Conservation (phyloP, 495 filamentous ascomycete species). For the Tuber aestivum region DNA sequence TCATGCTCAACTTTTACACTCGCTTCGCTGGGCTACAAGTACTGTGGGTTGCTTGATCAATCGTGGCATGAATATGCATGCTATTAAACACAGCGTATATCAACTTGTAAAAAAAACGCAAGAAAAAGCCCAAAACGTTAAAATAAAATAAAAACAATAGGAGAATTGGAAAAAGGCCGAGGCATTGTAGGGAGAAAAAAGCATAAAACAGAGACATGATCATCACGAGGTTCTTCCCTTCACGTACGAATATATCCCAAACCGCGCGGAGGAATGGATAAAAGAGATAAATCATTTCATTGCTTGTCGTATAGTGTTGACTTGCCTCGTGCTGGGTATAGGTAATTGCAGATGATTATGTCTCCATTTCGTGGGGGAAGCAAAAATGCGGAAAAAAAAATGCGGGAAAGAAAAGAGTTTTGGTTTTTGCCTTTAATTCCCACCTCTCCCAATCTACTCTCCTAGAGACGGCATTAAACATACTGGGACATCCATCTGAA, state of each 20-base stretch:
- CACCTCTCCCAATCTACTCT: not conserved
- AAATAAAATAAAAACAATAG: constrained; percentile 27
- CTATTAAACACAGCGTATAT: constrained; percentile 28
- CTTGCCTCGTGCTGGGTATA: not conserved
- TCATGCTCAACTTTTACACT: not conserved
- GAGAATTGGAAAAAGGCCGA: constrained; percentile 29
- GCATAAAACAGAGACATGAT: not conserved
- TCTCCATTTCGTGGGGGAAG: not conserved
- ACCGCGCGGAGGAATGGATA: not conserved
- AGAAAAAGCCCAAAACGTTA: constrained; percentile 16
- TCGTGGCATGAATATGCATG: constrained; percentile 12
- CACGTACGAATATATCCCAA: not conserved
- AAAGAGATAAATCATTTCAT: not conserved
- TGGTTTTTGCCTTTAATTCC: not conserved
- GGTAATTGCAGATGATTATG: not conserved
- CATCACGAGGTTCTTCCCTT: not conserved
- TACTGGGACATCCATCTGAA: constrained; percentile 77
- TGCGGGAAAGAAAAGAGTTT: too few species aligned
- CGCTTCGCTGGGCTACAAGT: not conserved
- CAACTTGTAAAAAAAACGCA: constrained; percentile 24
- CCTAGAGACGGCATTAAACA: constrained; percentile 48
- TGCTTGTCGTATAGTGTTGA: not conserved
- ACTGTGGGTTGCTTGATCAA: not conserved
- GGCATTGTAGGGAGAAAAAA: not conserved
- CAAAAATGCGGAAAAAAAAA: not conserved